A percentile compares a stretch with the other conserved stretches of the same genome.
These are phyloP conservation scores for Protomyces lactucae-debilis DNA, from an alignment of 1,139 yeast species.

Conservation along the genomic window DNA sequence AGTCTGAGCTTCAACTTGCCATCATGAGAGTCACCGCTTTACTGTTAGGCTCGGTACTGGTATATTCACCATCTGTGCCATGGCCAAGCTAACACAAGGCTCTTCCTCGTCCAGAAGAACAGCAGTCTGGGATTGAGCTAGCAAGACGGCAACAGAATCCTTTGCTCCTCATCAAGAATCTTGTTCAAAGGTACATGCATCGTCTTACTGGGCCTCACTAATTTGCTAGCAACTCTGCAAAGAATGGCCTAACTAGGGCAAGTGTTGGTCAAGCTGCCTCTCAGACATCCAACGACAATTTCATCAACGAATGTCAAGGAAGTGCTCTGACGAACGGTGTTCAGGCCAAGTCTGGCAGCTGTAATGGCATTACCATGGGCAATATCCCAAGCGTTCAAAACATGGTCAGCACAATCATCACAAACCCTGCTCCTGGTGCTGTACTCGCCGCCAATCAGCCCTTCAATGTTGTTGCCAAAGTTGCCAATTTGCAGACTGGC, in stretches of 20 bases:
- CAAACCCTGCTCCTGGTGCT: background rate
- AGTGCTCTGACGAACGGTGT: background rate
- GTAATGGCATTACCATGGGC: constrained; percentile 5
- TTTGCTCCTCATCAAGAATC: background rate
- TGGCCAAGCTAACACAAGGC: background rate
- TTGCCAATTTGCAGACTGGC: background rate
- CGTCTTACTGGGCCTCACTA: background rate
- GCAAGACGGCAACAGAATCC: background rate
- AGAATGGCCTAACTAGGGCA: background rate
- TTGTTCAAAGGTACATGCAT: background rate
- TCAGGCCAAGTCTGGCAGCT: background rate
- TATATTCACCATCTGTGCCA: background rate
- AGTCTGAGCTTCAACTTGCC: background rate
- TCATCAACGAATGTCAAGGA: background rate
- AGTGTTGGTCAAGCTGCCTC: background rate
- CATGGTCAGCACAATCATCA: constrained; percentile 4
- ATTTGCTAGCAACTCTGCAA: background rate
- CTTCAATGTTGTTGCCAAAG: background rate
- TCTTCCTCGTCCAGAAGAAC: background rate
- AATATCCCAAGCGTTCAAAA: background rate
- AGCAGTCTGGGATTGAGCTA: background rate
- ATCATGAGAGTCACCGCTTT: background rate
- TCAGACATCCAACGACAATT: background rate
- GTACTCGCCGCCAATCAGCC: background rate
- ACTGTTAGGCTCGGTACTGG: background rate